Conservation (phyloP, 768 basidiomycete species). For the Podaxis rugospora region DNA sequence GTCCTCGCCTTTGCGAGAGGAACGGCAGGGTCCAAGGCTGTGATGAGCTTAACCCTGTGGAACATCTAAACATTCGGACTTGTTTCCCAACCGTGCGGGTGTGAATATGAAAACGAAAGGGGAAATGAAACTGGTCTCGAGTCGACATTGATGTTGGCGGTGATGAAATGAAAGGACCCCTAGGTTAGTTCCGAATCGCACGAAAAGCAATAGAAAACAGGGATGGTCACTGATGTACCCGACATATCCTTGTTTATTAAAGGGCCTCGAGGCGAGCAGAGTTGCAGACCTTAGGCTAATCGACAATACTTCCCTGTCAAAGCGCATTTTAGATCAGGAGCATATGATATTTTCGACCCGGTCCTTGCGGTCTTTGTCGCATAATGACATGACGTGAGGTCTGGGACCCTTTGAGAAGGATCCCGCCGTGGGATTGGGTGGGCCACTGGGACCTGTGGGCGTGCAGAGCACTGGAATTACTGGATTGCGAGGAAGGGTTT, state of each 20-base stretch:
- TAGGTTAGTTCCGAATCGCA: neutral
- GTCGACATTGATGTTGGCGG: neutral
- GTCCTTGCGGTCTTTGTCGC: neutral
- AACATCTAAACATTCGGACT: neutral
- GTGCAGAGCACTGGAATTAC: neutral
- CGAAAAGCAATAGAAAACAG: neutral
- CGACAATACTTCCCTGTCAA: neutral
- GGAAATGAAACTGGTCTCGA: neutral
- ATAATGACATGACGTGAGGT: slow-evolving; percentile 5
- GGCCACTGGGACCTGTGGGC: neutral
- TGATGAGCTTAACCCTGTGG: neutral
- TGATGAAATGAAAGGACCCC: neutral
- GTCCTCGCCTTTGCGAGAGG: neutral
- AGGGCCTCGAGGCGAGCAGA: neutral
- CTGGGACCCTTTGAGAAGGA: neutral
- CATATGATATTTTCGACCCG: neutral
- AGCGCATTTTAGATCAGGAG: neutral
- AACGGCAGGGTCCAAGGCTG: neutral
- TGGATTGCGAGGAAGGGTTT: neutral
- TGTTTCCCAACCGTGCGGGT: neutral
- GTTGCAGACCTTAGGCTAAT: neutral
- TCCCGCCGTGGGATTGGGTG: neutral
- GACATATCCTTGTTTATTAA: neutral
- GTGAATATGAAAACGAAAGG: neutral
- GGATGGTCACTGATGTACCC: neutral